Base-by-base conservation (phyloP, 1,139 yeast genomes). In the Debaryomycetaceae sp. region DNA sequence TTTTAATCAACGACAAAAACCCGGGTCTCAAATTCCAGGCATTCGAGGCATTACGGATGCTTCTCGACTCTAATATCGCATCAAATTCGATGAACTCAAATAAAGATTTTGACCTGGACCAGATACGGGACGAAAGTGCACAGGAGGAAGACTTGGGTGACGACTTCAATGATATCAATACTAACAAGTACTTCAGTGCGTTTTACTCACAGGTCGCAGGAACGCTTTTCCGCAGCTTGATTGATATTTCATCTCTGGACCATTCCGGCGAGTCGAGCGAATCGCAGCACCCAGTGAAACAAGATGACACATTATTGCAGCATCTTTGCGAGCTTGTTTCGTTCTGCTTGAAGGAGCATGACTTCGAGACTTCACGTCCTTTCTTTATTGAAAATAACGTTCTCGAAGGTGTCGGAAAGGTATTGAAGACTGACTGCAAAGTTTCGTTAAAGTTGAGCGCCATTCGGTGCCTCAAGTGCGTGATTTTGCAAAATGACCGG, bases 21-120 rank as follows among this genome's bases (percentile, higher is more conserved):
- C 75, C 83, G 5, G 95, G 95, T 0, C 63, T 89, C 37, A 83
- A 86, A 55, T 78, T 84, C 5, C 97, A 89, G 58, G 86, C 92
- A 1, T 80, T 79, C 45, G 96, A 89, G 61, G 95, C 96, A 0
- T 63, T 91, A 36, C 81, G 82, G 52, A 79, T 83, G 1, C 62
- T 89, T 31, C 65, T 88, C 13, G 92, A 85, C 52, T 81, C 88
- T 1, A 73, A 73, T 40, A 64, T 68, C 7, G 67, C 71, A 3
- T 22, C 40, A 2, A 41, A 36, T 31, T 39, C 50, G 3, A 17
- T 16, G 22, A 45, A 30, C 24, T 47, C 37, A 33, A 30, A 26
- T n/a, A 39, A 42, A 26, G 52, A 50, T 19, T 39, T 41, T 32
- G 58, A 52, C 14, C 36, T 49, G 30, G 53, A 48, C n/a, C 37